A percentile compares a stretch with the other conserved stretches of the same genome.
phyloP scores from a whole-genome alignment of 164 flowering plant genomes.

The Chloranthus sessilifolius region DNA sequence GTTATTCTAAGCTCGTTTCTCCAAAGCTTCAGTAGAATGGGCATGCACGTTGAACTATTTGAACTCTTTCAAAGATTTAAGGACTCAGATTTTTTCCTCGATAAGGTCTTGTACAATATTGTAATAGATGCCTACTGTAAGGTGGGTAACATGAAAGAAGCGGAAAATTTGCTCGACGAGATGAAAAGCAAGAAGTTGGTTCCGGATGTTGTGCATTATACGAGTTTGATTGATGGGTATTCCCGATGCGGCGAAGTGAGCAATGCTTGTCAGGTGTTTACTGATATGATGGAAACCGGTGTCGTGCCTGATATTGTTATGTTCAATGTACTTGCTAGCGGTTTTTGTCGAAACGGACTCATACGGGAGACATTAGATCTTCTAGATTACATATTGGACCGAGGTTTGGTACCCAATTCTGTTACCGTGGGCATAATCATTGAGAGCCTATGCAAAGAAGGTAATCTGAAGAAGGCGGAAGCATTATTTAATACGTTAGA shows the following conservation, averaged over 20 bases:
- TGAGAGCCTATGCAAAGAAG: constrained; percentile 59
- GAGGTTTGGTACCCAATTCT: constrained; percentile 43
- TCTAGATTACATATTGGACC: constrained; percentile 38
- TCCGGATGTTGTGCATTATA: constrained; percentile 59
- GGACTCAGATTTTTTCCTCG: constrained; percentile 47
- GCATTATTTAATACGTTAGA: constrained; percentile 31
- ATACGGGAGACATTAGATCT: constrained; percentile 27
- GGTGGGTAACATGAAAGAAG: constrained; percentile 53
- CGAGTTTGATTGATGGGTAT: constrained; percentile 60
- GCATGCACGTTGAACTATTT: constrained; percentile 34
- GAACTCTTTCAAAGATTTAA: constrained; percentile 30
- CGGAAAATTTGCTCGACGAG: constrained; percentile 42
- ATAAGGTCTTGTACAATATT: constrained; percentile 46
- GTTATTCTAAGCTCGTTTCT: constrained; percentile 45
- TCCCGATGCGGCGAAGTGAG: constrained; percentile 40
- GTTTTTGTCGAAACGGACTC: constrained; percentile 49
- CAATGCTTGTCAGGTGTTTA: constrained; percentile 39
- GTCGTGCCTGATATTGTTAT: constrained; percentile 49
- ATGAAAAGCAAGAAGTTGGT: constrained; percentile 41
- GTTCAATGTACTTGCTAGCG: constrained; percentile 56
- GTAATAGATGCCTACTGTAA: constrained; percentile 57
- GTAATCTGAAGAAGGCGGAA: constrained; percentile 66
- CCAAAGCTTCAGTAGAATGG: constrained; percentile 43
- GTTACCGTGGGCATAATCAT: constrained; percentile 44
- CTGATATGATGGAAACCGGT: constrained; percentile 46